Percentiles rank a stretch among this genome's conserved stretches.
Conservation (phyloP, 768 basidiomycete species). For the Tricholoma flavovirens region DNA sequence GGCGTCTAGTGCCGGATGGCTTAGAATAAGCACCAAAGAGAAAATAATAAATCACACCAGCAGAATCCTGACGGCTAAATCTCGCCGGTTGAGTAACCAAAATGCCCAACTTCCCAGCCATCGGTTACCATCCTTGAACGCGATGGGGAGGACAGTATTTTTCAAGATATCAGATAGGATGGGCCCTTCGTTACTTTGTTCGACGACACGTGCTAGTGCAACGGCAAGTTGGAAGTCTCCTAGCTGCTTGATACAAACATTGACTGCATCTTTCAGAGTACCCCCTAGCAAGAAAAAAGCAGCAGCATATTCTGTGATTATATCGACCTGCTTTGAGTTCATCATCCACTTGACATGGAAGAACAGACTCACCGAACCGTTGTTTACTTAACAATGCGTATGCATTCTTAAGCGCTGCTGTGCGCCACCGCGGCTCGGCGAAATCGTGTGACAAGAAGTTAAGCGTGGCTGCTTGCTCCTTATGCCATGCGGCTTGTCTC, state of each 20-base stretch:
- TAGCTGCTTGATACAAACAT: constrained; percentile 83
- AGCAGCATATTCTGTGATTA: constrained; percentile 82
- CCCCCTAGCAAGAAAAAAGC: constrained; percentile 95
- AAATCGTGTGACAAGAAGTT: constrained; percentile 94
- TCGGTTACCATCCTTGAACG: constrained; percentile 83
- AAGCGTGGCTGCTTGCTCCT: constrained; percentile 83
- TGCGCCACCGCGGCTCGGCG: constrained; percentile 74
- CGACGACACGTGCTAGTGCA: constrained; percentile 78
- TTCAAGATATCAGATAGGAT: constrained; percentile 65
- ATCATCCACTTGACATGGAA: not conserved
- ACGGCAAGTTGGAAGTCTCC: constrained; percentile 89
- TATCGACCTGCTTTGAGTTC: not conserved
- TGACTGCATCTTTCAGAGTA: constrained; percentile 85
- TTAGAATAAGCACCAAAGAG: not conserved
- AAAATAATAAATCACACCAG: constrained; percentile 50
- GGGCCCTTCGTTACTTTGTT: constrained; percentile 78
- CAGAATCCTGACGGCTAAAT: constrained; percentile 85
- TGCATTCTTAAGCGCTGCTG: constrained; percentile 94
- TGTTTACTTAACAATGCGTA: constrained; percentile 88
- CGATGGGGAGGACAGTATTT: constrained; percentile 74
- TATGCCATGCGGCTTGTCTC: constrained; percentile 93
- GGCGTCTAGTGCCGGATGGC: constrained; percentile 49
- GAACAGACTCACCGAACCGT: constrained; percentile 68
- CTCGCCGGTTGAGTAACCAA: constrained; percentile 85
- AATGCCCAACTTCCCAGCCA: constrained; percentile 97